These are phyloP conservation scores for Musa schizocarpa DNA, from an alignment of 176 grass and related monocot species.

Conservation along the genomic window DNA sequence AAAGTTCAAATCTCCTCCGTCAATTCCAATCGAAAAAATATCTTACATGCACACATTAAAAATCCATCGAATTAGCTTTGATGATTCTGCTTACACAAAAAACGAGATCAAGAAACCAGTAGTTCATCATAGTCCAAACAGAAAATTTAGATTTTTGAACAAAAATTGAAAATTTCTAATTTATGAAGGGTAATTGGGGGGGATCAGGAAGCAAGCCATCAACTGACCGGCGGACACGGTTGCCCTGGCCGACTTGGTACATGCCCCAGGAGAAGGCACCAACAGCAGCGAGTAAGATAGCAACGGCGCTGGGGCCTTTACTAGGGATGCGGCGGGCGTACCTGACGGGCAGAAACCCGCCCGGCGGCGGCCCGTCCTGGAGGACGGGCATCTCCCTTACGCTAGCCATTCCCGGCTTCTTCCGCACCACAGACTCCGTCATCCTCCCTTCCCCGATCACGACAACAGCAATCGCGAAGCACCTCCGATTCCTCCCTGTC, in stretches of 20 bases:
- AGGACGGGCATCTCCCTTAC: constrained; percentile 91
- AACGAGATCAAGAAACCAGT: no score
- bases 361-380: constrained; percentile 88
- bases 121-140: no score
- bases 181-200: not conserved
- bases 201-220: not conserved
- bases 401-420: constrained; percentile 92
- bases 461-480: not conserved
- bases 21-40: no score
- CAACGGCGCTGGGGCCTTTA: constrained; percentile 64
- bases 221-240: constrained; percentile 75
- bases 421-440: constrained; percentile 77
- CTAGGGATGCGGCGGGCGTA: constrained; percentile 91
- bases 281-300: constrained; percentile 66
- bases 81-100: no score
- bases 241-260: constrained; percentile 98
- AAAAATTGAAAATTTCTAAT: not conserved
- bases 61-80: no score
- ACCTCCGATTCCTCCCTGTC: not conserved
- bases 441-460: constrained; percentile 25
- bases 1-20: no score
- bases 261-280: constrained; percentile 83
- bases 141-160: no score
- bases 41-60: no score
- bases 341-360: constrained; percentile 78